These are phyloP conservation scores for Fraxinus sp. DNA, from an alignment of 305 asterid species.

Conservation along the genomic window DNA sequence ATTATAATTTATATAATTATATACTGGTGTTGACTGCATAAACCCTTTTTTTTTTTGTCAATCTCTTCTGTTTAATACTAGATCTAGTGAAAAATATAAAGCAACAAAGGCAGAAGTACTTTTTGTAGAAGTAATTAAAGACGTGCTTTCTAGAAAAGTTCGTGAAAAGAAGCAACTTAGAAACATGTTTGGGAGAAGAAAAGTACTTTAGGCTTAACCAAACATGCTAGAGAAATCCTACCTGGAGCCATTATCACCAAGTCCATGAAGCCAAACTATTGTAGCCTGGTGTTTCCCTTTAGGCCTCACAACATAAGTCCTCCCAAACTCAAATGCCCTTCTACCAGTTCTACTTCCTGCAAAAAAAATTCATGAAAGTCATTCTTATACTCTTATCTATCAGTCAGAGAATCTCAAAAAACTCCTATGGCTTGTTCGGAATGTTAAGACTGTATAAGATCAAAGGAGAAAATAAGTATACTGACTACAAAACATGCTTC, in stretches of 20 bases:
- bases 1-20: neutral
- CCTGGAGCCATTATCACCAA: constrained; percentile 99
- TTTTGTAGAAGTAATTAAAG: neutral
- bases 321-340: constrained; percentile 76
- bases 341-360: constrained; percentile 79
- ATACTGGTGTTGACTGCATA: neutral
- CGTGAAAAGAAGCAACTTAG: neutral
- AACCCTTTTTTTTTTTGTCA: neutral
- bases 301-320: constrained; percentile 97
- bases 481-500: neutral
- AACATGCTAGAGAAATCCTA: constrained; percentile 18
- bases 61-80: neutral
- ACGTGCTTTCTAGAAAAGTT: neutral
- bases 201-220: constrained; percentile 1
- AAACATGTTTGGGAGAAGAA: neutral
- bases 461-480: constrained; percentile 11
- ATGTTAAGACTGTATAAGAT: neutral
- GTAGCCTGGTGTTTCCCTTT: constrained; percentile 98
- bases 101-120: neutral
- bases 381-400: neutral
- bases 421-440: neutral
- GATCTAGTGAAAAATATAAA: neutral
- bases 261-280: constrained; percentile 99
- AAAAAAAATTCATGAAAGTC: neutral
- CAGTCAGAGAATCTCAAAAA: neutral